These are phyloP conservation scores for Colletotrichum nymphaeae DNA, from an alignment of 2,329 filamentous ascomycete species.

Conservation along the genomic window DNA sequence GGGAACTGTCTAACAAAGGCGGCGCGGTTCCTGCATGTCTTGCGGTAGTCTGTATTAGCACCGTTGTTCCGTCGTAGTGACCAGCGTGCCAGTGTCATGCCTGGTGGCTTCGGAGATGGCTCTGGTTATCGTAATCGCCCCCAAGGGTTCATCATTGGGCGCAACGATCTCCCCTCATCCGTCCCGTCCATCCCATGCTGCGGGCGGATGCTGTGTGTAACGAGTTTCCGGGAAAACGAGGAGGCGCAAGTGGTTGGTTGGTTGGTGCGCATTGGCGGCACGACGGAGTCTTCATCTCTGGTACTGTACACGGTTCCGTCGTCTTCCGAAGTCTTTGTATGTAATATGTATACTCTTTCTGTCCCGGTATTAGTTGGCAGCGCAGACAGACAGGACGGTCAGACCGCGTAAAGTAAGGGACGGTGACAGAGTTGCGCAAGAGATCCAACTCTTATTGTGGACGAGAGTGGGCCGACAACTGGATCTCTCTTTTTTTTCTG, in stretches of 20 bases:
- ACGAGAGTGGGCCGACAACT: conserved; percentile 23
- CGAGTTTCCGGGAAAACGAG: conserved; percentile 6
- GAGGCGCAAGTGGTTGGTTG: conserved; percentile 6
- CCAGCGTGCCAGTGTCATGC: background rate
- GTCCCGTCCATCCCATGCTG: conserved; percentile 15
- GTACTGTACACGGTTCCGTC: background rate
- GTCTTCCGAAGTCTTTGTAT: conserved; percentile 3
- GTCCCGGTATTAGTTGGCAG: background rate
- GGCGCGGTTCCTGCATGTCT: conserved; percentile 31
- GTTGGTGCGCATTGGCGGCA: conserved; percentile 18
- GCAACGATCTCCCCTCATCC: conserved; percentile 17
- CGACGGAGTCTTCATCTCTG: background rate
- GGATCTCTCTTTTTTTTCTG: conserved; percentile 8
- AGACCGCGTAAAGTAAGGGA: background rate
- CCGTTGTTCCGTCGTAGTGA: conserved; percentile 1
- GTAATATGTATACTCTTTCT: background rate
- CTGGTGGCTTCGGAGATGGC: conserved; percentile 23
- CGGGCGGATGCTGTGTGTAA: conserved; percentile 1
- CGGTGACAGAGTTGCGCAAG: background rate
- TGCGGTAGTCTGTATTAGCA: conserved; percentile 1
- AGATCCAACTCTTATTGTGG: conserved; percentile 29
- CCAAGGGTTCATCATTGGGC: conserved; percentile 1
- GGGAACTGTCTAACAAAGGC: conserved; percentile 4
- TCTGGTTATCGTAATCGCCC: conserved; percentile 21
- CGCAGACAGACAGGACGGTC: background rate